These are phyloP conservation scores for Metarhizium robertsii DNA, from an alignment of 2,329 filamentous ascomycete genomes.

Conservation along the genomic window DNA sequence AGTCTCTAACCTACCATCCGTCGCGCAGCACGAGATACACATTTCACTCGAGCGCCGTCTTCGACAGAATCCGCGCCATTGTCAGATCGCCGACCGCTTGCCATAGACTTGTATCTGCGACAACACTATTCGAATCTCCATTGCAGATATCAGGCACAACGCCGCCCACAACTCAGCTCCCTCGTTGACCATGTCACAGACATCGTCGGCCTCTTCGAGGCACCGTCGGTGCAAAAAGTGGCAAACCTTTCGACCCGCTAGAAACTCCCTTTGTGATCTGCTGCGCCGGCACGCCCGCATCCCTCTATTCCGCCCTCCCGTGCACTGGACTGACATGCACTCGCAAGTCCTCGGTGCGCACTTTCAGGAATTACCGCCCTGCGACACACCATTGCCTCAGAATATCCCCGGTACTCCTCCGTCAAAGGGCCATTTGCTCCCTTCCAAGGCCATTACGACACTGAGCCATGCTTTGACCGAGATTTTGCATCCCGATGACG, in stretches of 20 bases:
- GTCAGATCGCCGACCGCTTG: too few relatives aligned
- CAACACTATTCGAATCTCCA: too few relatives aligned
- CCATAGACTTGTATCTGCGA: too few relatives aligned
- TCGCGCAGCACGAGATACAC: conserved; percentile 6
- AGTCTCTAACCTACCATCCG: not conserved
- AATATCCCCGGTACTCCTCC: conserved; percentile 23
- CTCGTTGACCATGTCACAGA: too few relatives aligned
- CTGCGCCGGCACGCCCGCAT: conserved; percentile 37
- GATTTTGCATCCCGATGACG: conserved; percentile 26
- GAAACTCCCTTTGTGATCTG: conserved; percentile 42
- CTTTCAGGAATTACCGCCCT: conserved; percentile 34
- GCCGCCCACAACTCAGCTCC: too few relatives aligned
- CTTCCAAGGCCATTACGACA: conserved; percentile 31
- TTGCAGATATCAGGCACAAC: too few relatives aligned
- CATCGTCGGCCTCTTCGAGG: conserved; percentile 8
- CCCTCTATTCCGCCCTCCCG: conserved; percentile 41
- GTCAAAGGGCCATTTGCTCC: conserved; percentile 25
- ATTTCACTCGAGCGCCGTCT: conserved; percentile 17
- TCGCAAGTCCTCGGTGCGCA: conserved; percentile 34
- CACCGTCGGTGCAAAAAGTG: not conserved
- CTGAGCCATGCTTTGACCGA: conserved; percentile 35
- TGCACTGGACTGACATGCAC: conserved; percentile 48
- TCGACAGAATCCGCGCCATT: conserved; percentile 18
- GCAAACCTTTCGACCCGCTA: conserved; percentile 27
- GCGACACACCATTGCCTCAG: conserved; percentile 30